These are phyloP conservation scores for Chaetomiaceae sp. DNA, from an alignment of 2,329 filamentous ascomycete genomes.

Conservation along the genomic window DNA sequence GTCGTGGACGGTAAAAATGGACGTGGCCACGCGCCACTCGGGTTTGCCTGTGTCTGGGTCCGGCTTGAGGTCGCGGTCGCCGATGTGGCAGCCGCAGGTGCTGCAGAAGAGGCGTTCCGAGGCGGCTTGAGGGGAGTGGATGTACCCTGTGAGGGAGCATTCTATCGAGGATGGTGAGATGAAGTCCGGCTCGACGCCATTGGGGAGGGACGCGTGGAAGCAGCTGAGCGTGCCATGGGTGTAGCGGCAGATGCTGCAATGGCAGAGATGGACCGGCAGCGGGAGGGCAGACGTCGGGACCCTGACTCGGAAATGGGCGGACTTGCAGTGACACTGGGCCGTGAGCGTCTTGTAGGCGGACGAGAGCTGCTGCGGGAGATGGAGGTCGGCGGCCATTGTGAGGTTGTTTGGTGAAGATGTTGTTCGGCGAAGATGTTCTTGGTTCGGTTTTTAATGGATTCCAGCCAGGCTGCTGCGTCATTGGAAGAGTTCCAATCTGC, in stretches of 20 bases:
- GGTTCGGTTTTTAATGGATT: too few species aligned
- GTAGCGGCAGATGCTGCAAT: constrained; percentile 44
- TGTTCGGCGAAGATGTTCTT: too few species aligned
- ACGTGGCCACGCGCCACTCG: constrained; percentile 38
- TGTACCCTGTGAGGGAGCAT: constrained; percentile 36
- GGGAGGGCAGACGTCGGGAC: constrained; percentile 38
- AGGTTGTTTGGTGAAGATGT: not conserved
- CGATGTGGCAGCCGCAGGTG: constrained; percentile 44
- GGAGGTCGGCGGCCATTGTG: constrained; percentile 19
- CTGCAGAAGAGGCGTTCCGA: constrained; percentile 42
- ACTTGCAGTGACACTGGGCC: constrained; percentile 44
- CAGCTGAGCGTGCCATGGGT: constrained; percentile 39
- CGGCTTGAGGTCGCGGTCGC: constrained; percentile 30
- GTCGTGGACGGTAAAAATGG: constrained; percentile 37
- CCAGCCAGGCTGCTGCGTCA: too few species aligned
- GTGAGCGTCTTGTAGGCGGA: constrained; percentile 34
- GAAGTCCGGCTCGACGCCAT: constrained; percentile 36
- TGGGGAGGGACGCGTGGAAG: constrained; percentile 39
- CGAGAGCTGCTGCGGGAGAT: constrained; percentile 17
- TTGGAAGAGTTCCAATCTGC: not conserved
- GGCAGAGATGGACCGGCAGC: constrained; percentile 41
- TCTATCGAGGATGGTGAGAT: constrained; percentile 36
- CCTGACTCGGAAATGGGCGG: constrained; percentile 40
- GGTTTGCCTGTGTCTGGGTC: constrained; percentile 22
- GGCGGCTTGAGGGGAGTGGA: constrained; percentile 25